These are phyloP conservation scores for Solanum medicagineum DNA, from an alignment of 257 asterid genomes.

Conservation along the genomic window DNA sequence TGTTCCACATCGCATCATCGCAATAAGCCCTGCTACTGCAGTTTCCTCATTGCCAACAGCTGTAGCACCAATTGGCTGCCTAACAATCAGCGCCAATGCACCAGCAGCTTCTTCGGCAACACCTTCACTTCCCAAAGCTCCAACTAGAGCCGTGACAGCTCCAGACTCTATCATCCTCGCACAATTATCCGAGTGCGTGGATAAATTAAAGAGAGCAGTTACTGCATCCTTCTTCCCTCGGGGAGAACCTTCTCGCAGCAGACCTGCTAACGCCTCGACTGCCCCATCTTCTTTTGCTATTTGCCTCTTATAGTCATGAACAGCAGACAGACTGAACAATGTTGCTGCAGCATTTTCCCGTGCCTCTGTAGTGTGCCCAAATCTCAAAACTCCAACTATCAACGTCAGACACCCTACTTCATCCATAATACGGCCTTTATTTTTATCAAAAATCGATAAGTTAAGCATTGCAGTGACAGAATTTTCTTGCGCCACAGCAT, in stretches of 20 bases:
- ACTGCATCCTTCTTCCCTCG: constrained; percentile 92
- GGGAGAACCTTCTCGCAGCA: constrained; percentile 60
- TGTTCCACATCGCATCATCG: constrained; percentile 77
- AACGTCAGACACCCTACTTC: constrained; percentile 64
- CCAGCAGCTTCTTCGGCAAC: constrained; percentile 92
- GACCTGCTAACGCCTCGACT: constrained; percentile 48
- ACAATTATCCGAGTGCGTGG: constrained; percentile 66
- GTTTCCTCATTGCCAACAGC: constrained; percentile 59
- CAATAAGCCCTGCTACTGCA: constrained; percentile 49
- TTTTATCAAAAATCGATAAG: constrained; percentile 72
- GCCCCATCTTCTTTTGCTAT: constrained; percentile 75
- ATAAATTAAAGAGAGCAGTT: constrained; percentile 68
- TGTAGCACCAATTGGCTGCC: constrained; percentile 70
- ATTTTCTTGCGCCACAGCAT: constrained; percentile 77
- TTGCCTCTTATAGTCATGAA: constrained; percentile 67
- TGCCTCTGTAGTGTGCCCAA: constrained; percentile 72
- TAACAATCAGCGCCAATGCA: constrained; percentile 62
- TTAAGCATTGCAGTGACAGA: constrained; percentile 85
- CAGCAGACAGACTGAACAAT: constrained; percentile 83
- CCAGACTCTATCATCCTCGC: constrained; percentile 67
- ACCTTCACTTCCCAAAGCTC: constrained; percentile 48
- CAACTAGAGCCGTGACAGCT: constrained; percentile 49
- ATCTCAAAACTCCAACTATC: constrained; percentile 51
- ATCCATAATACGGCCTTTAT: constrained; percentile 63
- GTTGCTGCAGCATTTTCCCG: constrained; percentile 96